Base-by-base conservation (phyloP, 805 yeast genomes). In the Ogataea pilisensis region DNA sequence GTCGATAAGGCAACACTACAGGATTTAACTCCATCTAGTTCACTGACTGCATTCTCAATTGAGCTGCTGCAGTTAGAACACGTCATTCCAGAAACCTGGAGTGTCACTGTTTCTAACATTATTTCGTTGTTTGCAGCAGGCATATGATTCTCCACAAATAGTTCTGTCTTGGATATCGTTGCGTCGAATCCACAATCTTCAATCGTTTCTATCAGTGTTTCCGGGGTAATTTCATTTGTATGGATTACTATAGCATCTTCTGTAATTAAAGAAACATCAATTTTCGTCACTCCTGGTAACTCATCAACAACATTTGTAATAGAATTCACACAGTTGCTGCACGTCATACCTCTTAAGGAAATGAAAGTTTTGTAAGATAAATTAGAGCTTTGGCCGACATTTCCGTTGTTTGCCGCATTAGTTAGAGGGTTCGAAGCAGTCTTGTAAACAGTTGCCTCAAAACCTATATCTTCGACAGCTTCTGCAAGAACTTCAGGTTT, bases 381-480 rank as follows among this genome's bases (percentile, higher is more conserved):
- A 18, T 16, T 16, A 21, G 18, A 8, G 13, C 25, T 21, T 21
- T 19, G 5, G 5, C 45, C 39, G 41, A 34, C 36, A 33, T 17
- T 41, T 22, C 43, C 8, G 33, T n/a, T n/a, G n/a, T n/a, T n/a
- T n/a, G n/a, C n/a, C n/a, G 21, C 2, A 18, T 22, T 34, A 37
- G 8, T 22, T 22, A 11, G 7, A 8, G 26, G 26, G 26, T 8
- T 32, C 37, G 22, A 27, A n/a, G 26, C 72, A 1, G 77, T 62
- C 27, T 73, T 74, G 18, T 63, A 57, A 3, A 87, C 56, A 3
- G 50, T 52, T 1, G 65, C 72, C 4, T 70, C 74, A 46, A 81
- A 86, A 5, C 95, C 95, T 46, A 82, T 76, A 52, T 82, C 85
- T 45, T 87, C 95, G 13, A 90, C 73, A 2, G 78, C 63, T 18